A percentile compares a stretch with the other conserved stretches of the same genome.
Evolutionary conservation across 345 rosid species (phyloP).

Genomic region (Salix suchowensis): DNA sequence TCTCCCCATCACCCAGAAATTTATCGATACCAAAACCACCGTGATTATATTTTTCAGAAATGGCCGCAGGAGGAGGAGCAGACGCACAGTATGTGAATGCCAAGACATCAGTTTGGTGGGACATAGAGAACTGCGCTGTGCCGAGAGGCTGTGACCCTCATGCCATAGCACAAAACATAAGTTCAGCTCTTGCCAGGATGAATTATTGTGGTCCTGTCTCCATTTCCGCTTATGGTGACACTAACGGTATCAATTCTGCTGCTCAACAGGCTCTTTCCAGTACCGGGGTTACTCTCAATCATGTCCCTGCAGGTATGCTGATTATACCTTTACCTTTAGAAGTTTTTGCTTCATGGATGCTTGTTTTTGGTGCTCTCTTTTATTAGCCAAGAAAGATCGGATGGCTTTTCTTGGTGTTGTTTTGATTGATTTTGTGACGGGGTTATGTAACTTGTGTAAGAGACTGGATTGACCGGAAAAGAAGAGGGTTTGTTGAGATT

Average conservation of each 20-base stretch:
- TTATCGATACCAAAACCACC: background rate
- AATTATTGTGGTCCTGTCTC: constrained; percentile 76
- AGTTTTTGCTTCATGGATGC: background rate
- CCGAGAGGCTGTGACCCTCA: constrained; percentile 65
- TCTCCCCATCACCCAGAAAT: background rate
- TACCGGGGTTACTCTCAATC: constrained; percentile 86
- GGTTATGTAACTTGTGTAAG: background rate
- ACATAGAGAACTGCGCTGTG: constrained; percentile 83
- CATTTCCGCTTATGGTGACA: constrained; percentile 85
- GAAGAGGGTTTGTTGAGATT: background rate
- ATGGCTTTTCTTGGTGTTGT: background rate
- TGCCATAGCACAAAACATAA: constrained; percentile 78
- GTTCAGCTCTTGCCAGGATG: constrained; percentile 69
- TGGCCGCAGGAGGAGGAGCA: constrained; percentile 28
- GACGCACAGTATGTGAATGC: constrained; percentile 63
- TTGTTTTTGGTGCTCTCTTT: background rate
- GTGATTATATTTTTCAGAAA: background rate
- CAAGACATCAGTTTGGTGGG: constrained; percentile 96
- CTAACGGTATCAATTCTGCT: constrained; percentile 46
- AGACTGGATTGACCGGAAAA: background rate
- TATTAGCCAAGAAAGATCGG: background rate
- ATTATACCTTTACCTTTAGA: background rate
- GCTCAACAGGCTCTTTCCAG: constrained; percentile 80
- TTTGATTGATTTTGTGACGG: background rate
- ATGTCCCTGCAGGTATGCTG: constrained; percentile 71